phyloP scores from a whole-genome alignment of 345 rosid genomes.

The Nephelium lappaceum region DNA sequence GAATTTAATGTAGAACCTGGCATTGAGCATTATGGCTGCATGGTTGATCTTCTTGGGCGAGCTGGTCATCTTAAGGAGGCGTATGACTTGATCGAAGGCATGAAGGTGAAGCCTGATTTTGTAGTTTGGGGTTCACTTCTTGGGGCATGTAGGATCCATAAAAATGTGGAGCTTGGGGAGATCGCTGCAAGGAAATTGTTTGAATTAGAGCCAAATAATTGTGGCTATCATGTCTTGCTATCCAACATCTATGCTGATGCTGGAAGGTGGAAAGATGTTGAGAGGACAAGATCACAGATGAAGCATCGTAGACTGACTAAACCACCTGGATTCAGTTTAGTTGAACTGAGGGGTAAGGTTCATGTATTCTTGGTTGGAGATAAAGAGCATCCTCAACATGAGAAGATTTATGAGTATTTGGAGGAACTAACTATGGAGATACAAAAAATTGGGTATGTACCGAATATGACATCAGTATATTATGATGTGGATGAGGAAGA shows the following conservation, averaged over 20 bases:
- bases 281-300: conserved; percentile 62
- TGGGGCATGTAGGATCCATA: conserved; percentile 83
- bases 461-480: conserved; percentile 61
- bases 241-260: conserved; percentile 87
- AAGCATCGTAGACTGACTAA: conserved; percentile 64
- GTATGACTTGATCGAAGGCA: conserved; percentile 62
- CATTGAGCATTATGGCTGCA: conserved; percentile 85
- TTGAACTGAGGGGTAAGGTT: conserved; percentile 73
- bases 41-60: conserved; percentile 92
- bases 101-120: conserved; percentile 81
- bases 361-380: conserved; percentile 84
- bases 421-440: conserved; percentile 57
- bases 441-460: conserved; percentile 68
- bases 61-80: conserved; percentile 72
- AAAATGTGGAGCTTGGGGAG: conserved; percentile 85
- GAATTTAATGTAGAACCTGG: conserved; percentile 72
- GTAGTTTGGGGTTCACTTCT: conserved; percentile 87
- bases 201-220: conserved; percentile 66
- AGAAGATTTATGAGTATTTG: conserved; percentile 55
- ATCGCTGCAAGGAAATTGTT: conserved; percentile 62
- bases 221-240: conserved; percentile 79
- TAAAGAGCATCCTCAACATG: conserved; percentile 71
- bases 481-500: conserved; percentile 85
- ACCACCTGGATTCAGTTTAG: conserved; percentile 81
- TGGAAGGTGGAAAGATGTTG: conserved; percentile 85